These are phyloP conservation scores for Achlya hypogyna DNA, from an alignment of 352 stramenopile genomes.

Conservation along the genomic window DNA sequence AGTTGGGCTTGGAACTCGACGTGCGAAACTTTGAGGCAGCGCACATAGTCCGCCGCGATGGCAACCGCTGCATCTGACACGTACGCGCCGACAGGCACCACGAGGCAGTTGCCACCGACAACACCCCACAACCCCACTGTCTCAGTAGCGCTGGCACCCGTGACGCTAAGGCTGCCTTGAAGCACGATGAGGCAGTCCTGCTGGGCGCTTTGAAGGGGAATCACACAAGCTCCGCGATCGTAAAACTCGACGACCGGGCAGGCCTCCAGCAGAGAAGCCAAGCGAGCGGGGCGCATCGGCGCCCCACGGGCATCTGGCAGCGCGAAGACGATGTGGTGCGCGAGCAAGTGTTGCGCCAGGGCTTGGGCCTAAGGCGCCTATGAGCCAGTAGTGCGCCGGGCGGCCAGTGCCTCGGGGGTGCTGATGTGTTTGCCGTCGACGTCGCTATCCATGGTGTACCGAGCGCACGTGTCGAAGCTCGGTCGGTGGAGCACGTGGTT, in stretches of 20 bases:
- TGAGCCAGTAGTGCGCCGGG: not conserved
- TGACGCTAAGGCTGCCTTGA: constrained; percentile 24
- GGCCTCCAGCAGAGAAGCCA: constrained; percentile 3
- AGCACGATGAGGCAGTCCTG: constrained; percentile 34
- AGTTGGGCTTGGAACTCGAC: constrained; percentile 31
- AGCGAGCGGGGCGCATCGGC: not conserved
- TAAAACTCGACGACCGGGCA: constrained; percentile 30
- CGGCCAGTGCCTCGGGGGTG: not conserved
- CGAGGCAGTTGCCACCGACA: constrained; percentile 30
- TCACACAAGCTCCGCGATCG: constrained; percentile 17
- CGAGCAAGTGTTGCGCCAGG: constrained; percentile 7
- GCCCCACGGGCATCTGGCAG: not conserved
- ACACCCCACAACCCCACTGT: constrained; percentile 27
- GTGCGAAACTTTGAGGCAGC: constrained; percentile 31
- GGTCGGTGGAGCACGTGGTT: not conserved
- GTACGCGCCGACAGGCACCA: constrained; percentile 32
- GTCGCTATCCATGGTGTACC: constrained; percentile 3
- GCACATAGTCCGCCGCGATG: constrained; percentile 19
- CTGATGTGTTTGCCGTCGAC: not conserved
- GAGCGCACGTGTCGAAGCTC: constrained; percentile 18
- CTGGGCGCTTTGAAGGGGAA: constrained; percentile 22
- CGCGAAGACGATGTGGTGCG: constrained; percentile 3
- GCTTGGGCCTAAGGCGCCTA: not conserved
- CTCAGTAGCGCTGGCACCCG: constrained; percentile 20
- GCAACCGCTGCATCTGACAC: constrained; percentile 32